Evolutionary conservation across 108 stramenopile genomes (phyloP).

Genomic region (Cylindrotheca fusiformis): DNA sequence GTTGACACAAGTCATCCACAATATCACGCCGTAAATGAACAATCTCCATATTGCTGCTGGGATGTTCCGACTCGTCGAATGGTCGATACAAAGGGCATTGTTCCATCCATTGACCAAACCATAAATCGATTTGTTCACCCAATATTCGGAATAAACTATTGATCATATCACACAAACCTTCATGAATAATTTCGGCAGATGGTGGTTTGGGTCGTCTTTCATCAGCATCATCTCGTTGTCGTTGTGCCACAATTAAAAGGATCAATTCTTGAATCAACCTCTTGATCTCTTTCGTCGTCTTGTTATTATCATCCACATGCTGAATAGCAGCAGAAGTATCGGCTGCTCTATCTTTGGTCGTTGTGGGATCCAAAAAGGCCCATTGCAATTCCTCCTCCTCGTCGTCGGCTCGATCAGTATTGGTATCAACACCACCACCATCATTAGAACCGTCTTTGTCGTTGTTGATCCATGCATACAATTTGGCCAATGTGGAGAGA

Average conservation of each 20-base stretch:
- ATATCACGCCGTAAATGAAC: background rate
- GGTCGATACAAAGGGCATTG: background rate
- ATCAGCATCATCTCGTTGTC: background rate
- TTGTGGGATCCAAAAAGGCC: no score
- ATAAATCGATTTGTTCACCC: conserved; percentile 4
- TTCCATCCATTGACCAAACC: conserved; percentile 2
- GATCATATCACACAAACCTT: conserved; percentile 3
- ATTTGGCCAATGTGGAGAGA: no score
- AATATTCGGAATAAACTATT: background rate
- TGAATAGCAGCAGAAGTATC: no score
- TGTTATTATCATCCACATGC: no score
- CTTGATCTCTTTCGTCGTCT: background rate
- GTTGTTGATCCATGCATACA: no score
- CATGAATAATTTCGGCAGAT: background rate
- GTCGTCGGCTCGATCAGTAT: no score
- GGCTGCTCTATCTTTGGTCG: no score
- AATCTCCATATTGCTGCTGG: background rate
- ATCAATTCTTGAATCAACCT: conserved; percentile 17
- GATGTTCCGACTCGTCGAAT: background rate
- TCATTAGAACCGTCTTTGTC: no score
- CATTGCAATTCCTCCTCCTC: no score
- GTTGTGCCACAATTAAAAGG: conserved; percentile 4
- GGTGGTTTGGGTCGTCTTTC: background rate
- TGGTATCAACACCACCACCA: no score
- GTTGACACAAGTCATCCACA: conserved; percentile 1